These are phyloP conservation scores for Zygoascus tannicola DNA, from an alignment of 805 yeast genomes.

Conservation along the genomic window DNA sequence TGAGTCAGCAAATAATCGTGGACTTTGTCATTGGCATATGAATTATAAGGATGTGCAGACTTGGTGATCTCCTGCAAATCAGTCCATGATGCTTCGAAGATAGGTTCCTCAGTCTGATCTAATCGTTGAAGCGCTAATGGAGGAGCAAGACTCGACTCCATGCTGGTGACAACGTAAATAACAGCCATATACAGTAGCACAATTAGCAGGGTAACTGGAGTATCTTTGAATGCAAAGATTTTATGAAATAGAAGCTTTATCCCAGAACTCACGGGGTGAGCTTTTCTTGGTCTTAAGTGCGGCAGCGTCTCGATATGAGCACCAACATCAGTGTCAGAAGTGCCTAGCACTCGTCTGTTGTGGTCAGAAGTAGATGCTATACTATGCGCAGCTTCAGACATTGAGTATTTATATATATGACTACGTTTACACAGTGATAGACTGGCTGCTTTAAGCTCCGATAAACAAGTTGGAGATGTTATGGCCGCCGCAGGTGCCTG, in stretches of 20 bases:
- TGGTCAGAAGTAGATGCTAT: no score
- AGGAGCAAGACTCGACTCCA: slow-evolving; percentile 2
- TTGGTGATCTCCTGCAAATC: slow-evolving; percentile 62
- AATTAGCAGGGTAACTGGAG: slow-evolving; percentile 1
- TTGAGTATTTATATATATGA: no score
- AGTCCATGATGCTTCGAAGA: slow-evolving; percentile 43
- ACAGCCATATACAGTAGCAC: background rate
- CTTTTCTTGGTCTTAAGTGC: no score
- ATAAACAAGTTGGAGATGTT: no score
- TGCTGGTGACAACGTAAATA: background rate
- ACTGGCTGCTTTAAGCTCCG: no score
- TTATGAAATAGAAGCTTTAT: background rate
- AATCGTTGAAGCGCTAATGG: slow-evolving; percentile 5
- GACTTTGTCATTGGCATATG: slow-evolving; percentile 66
- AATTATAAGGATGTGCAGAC: slow-evolving; percentile 67
- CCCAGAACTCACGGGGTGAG: background rate
- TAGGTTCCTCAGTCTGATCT: slow-evolving; percentile 6
- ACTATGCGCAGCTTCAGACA: no score
- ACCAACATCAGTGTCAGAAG: background rate
- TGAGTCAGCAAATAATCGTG: slow-evolving; percentile 52
- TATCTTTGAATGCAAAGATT: background rate
- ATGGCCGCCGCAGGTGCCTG: no score
- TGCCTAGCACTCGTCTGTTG: background rate
- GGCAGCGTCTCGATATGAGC: background rate
- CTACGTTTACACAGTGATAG: no score